These are phyloP conservation scores for Fistulinella cinereoalba DNA, from an alignment of 1,284 basidiomycete genomes.

Conservation along the genomic window DNA sequence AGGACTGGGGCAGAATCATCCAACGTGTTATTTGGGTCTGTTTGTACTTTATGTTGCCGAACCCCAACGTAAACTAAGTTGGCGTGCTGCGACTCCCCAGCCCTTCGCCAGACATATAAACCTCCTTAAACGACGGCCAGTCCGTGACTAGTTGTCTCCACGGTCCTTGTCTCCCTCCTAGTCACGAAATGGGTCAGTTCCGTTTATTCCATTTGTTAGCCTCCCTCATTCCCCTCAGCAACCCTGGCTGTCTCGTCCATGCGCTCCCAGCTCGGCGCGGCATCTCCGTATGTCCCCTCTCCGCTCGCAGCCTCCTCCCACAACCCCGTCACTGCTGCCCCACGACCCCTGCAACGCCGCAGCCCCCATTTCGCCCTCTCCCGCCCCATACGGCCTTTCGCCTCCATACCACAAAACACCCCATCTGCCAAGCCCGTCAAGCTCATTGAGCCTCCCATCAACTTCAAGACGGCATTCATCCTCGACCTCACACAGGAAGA, in stretches of 20 bases:
- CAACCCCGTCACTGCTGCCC: slow-evolving; percentile 22
- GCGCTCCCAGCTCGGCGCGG: slow-evolving; percentile 25
- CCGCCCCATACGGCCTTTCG: slow-evolving; percentile 71
- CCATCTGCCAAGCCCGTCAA: slow-evolving; percentile 49
- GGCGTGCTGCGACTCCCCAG: slow-evolving; percentile 22
- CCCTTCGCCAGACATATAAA: slow-evolving; percentile 29
- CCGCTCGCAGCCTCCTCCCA: slow-evolving; percentile 51
- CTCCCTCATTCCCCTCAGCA: slow-evolving; percentile 22
- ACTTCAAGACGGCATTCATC: slow-evolving; percentile 64
- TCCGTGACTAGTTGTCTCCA: slow-evolving; percentile 32
- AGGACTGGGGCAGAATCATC: too few relatives aligned
- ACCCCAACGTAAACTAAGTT: slow-evolving; percentile 30
- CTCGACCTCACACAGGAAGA: slow-evolving; percentile 79
- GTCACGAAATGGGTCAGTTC: slow-evolving; percentile 26
- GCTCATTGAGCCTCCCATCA: slow-evolving; percentile 71
- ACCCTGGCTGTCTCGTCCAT: slow-evolving; percentile 34
- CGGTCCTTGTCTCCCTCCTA: slow-evolving; percentile 23
- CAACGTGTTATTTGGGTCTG: slow-evolving; percentile 19
- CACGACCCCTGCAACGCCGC: slow-evolving; percentile 40
- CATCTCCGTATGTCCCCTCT: slow-evolving; percentile 50
- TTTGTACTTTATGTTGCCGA: slow-evolving; percentile 25
- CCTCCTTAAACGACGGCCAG: slow-evolving; percentile 27
- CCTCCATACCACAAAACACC: slow-evolving; percentile 47
- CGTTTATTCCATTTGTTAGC: too few relatives aligned
- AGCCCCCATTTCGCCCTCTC: slow-evolving; percentile 60